Base-by-base conservation (phyloP, 345 rosid species). In the Hypericum perforatum region DNA sequence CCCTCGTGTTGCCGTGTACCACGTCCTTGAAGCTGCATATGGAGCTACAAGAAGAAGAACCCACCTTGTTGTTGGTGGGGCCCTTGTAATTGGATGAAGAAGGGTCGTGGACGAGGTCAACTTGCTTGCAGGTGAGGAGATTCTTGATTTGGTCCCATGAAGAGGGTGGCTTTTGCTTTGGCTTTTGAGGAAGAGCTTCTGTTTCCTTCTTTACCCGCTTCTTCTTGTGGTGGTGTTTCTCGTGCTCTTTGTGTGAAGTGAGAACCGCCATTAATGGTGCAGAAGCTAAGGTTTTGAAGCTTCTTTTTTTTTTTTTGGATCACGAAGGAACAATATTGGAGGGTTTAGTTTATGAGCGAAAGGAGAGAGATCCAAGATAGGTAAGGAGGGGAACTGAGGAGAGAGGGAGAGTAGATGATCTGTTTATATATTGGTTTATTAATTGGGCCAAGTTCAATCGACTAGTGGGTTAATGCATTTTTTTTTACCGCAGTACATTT, bases 91-190 rank as follows among this genome's bases (percentile, higher is more conserved):
- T 45, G 49, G 49, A 46, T 5, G 49, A 80, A 6, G 94, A 76
- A 0, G 98, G 95, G 65, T 88, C 94, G 65, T 77, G 94, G 11
- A 92, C 84, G 45, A 60, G 71, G 14, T 92, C 89, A 58, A 92
- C 63, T 70, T 88, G 95, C 38, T 85, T 92, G 76, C 96, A 92
- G 49, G 82, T 79, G 16, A 92, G 82, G 22, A 92, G 62, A 77
- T 83, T 88, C 82, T 88, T 92, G 84, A 92, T 62, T 67, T 92
- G 98, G 85, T 83, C 85, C 98, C 98, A 92, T 43, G 98, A 88
- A 41, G 96, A 88, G 8, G 80, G 74, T 14, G 74, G 84, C 59
- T 82, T 82, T 43, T 63, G 68, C 61, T 70, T 66, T 9, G 49
- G 57, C 10, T 22, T 61, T 9, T 77, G 66, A 22, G 32, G 32